Evolutionary conservation across 2,329 filamentous ascomycete species (phyloP).

Genomic region (Aspergillus texensis): DNA sequence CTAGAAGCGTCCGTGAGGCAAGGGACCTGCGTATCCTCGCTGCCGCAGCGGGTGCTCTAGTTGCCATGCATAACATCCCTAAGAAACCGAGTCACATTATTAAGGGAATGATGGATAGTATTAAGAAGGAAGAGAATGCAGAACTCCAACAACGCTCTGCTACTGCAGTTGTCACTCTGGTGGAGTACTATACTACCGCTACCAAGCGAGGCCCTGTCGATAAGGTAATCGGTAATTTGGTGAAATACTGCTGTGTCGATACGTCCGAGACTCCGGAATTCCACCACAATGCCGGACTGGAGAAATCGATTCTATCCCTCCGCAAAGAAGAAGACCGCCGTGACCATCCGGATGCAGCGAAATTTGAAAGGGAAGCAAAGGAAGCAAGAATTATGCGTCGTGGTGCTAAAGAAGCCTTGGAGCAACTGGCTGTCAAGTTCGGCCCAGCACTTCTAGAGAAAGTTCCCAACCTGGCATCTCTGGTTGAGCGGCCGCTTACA

Average conservation of each 20-base stretch:
- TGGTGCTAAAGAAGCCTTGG: constrained; percentile 90
- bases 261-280: constrained; percentile 98
- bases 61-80: constrained; percentile 83
- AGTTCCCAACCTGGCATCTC: constrained; percentile 76
- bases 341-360: constrained; percentile 86
- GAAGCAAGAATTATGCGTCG: constrained; percentile 87
- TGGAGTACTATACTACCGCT: constrained; percentile 80
- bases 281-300: constrained; percentile 75
- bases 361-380: constrained; percentile 86
- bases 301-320: constrained; percentile 82
- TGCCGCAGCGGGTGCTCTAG: constrained; percentile 81
- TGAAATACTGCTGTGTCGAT: constrained; percentile 97
- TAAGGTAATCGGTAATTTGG: constrained; percentile 92
- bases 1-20: constrained; percentile 74
- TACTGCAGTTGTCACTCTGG: constrained; percentile 77
- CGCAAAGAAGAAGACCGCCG: constrained; percentile 96
- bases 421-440: constrained; percentile 81
- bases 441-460: constrained; percentile 75
- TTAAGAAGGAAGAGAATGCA: constrained; percentile 90
- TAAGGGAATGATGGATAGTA: constrained; percentile 96
- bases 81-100: constrained; percentile 94
- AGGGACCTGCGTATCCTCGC: constrained; percentile 86
- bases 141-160: constrained; percentile 87
- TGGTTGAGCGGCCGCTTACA: constrained; percentile 80
- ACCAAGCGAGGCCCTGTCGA: constrained; percentile 85